A percentile compares a stretch with the other conserved stretches of the same genome.
Conservation (phyloP, 257 asterid genomes). For the Solanum rostratum region DNA sequence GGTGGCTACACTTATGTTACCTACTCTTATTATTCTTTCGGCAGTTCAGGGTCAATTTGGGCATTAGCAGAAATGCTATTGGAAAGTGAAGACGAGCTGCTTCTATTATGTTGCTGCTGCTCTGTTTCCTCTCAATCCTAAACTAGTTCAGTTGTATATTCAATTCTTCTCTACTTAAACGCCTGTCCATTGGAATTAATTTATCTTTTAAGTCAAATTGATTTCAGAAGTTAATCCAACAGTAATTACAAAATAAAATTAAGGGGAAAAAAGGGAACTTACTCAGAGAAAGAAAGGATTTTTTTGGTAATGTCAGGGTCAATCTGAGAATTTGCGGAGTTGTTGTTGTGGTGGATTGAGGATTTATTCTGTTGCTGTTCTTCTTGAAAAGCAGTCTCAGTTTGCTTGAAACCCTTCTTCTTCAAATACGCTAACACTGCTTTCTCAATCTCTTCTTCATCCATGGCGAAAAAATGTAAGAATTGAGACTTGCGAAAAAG, state of each 20-base stretch:
- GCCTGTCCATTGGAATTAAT: background rate
- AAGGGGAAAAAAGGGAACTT: background rate
- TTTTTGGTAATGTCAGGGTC: slow-evolving; percentile 65
- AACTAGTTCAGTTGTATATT: background rate
- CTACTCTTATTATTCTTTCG: background rate
- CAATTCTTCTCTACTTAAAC: background rate
- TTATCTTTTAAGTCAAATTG: background rate
- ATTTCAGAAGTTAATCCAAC: background rate
- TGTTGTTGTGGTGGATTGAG: background rate
- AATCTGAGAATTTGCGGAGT: slow-evolving; percentile 39
- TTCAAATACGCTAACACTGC: slow-evolving; percentile 72
- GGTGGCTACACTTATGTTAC: too few species aligned
- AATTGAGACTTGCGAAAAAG: background rate
- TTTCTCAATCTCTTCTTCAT: slow-evolving; percentile 70
- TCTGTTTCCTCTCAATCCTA: background rate
- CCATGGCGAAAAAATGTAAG: slow-evolving; percentile 27
- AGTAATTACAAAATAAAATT: background rate
- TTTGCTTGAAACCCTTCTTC: slow-evolving; percentile 76
- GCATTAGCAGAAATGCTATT: background rate
- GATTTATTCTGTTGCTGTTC: slow-evolving; percentile 57
- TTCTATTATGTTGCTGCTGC: background rate
- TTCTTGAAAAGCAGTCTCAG: slow-evolving; percentile 71
- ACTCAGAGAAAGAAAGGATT: slow-evolving; percentile 67
- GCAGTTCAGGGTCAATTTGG: background rate
- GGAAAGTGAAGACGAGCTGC: background rate